A percentile compares a stretch with the other conserved stretches of the same genome.
These are phyloP conservation scores for Eimeria brunetti DNA, from an alignment of 169 alveolate species.

Conservation along the genomic window DNA sequence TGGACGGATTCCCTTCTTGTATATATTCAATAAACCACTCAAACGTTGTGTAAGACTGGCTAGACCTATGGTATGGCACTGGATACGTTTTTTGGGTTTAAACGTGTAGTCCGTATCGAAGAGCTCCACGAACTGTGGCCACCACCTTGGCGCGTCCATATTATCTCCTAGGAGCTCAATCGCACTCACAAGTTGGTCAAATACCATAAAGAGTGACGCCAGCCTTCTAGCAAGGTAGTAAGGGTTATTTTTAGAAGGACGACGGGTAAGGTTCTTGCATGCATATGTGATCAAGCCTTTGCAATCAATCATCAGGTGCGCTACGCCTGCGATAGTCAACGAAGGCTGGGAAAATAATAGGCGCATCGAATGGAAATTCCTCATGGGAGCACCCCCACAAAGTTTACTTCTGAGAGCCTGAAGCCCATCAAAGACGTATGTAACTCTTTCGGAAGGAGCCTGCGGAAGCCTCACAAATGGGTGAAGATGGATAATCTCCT, in stretches of 20 bases:
- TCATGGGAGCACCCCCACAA: not conserved
- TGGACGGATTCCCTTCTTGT: conserved; percentile 14
- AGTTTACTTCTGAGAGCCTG: not conserved
- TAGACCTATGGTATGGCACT: not conserved
- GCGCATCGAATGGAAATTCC: not conserved
- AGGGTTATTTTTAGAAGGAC: not conserved
- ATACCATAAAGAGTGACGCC: not conserved
- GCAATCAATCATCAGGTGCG: not conserved
- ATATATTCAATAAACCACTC: not conserved
- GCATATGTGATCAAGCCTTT: not conserved
- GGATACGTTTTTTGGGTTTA: not conserved
- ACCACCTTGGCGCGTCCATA: not conserved
- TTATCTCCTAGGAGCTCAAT: conserved; percentile 15
- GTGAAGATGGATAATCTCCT: not conserved
- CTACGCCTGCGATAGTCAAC: not conserved
- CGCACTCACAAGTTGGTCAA: not conserved
- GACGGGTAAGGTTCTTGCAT: not conserved
- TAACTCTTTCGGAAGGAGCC: not conserved
- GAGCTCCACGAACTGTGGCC: not conserved
- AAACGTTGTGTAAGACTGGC: not conserved
- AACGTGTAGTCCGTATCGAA: not conserved
- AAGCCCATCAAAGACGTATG: not conserved
- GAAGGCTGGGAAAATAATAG: not conserved
- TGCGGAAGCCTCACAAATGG: conserved; percentile 32
- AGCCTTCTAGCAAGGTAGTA: not conserved